Evolutionary conservation across 2,329 filamentous ascomycete species (phyloP).

Genomic region (Penicillium sp.): DNA sequence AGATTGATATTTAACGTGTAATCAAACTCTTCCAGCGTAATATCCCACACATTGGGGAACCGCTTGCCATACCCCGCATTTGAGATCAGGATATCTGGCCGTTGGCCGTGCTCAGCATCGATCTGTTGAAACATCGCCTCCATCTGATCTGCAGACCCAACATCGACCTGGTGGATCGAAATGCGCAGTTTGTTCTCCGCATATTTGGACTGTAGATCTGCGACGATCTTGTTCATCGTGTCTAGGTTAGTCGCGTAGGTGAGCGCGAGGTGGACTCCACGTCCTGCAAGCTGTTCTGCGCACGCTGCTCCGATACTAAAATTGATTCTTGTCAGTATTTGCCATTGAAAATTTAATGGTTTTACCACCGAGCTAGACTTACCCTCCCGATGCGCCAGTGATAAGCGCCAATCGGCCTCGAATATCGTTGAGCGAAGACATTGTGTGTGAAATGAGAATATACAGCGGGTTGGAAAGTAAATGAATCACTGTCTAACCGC

Average conservation of each 20-base stretch:
- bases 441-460: neutral
- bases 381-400: conserved; percentile 64
- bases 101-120: conserved; percentile 51
- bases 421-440: conserved; percentile 45
- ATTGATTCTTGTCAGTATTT: conserved; percentile 2
- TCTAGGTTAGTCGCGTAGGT: conserved; percentile 58
- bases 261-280: conserved; percentile 57
- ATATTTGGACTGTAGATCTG: conserved; percentile 40
- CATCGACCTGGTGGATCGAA: conserved; percentile 60
- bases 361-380: conserved; percentile 18
- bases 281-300: conserved; percentile 55
- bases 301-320: conserved; percentile 61
- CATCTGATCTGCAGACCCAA: conserved; percentile 56
- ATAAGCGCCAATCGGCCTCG: conserved; percentile 58
- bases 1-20: conserved; percentile 63
- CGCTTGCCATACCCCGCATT: conserved; percentile 68
- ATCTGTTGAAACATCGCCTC: conserved; percentile 57
- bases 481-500: neutral
- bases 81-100: conserved; percentile 63
- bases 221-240: conserved; percentile 48
- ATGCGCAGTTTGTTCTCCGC: conserved; percentile 41
- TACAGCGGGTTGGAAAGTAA: neutral
- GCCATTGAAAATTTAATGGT: neutral
- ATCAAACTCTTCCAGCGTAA: conserved; percentile 65
- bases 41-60: conserved; percentile 58